A percentile compares a stretch with the other conserved stretches of the same genome.
Conservation (phyloP, 2,329 filamentous ascomycete genomes). For the Ascochyta rabiei region DNA sequence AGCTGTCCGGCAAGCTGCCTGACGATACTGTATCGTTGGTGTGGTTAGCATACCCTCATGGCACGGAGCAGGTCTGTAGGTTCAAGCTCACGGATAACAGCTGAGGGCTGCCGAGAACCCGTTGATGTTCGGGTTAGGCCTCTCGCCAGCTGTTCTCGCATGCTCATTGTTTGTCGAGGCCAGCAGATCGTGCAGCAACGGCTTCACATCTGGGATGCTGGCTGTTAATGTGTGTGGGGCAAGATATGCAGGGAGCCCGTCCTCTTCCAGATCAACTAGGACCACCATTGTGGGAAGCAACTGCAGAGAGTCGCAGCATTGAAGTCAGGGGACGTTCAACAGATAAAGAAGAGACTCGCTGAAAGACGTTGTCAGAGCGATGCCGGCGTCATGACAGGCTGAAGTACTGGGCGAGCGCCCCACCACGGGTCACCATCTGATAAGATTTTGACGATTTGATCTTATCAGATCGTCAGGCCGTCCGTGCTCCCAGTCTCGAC, state of each 20-base stretch:
- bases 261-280: conserved; percentile 53
- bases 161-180: conserved; percentile 7
- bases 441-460: background rate
- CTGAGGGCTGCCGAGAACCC: conserved; percentile 66
- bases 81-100: conserved; percentile 69
- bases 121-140: conserved; percentile 62
- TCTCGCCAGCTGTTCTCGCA: conserved; percentile 28
- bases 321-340: conserved; percentile 27
- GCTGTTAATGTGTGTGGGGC: conserved; percentile 26
- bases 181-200: conserved; percentile 35
- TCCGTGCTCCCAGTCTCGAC: background rate
- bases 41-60: conserved; percentile 38
- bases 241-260: conserved; percentile 33
- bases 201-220: conserved; percentile 32
- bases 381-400: conserved; percentile 28
- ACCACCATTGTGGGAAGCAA: conserved; percentile 49
- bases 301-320: conserved; percentile 31
- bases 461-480: conserved; percentile 1
- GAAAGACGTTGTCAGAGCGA: conserved; percentile 17
- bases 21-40: conserved; percentile 66
- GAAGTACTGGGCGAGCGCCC: conserved; percentile 2
- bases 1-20: conserved; percentile 75
- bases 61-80: conserved; percentile 38
- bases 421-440: conserved; percentile 6
- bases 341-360: conserved; percentile 4